Conservation (phyloP, 208 protist species). For the Leishmania tarentolae region DNA sequence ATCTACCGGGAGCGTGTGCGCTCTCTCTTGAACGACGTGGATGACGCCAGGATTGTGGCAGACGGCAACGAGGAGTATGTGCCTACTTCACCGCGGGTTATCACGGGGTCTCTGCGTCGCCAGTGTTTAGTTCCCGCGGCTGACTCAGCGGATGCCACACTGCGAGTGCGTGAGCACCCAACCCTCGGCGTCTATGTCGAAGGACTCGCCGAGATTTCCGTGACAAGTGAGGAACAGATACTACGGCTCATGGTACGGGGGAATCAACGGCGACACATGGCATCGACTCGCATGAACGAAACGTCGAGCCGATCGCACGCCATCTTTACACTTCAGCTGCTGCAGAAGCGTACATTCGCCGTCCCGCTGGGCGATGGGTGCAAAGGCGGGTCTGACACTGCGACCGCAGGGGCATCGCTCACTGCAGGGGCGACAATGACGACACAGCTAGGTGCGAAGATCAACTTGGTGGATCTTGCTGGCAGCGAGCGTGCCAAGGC, state of each 20-base stretch:
- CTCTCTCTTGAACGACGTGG: slow-evolving; percentile 59
- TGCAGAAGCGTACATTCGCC: slow-evolving; percentile 45
- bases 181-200: slow-evolving; percentile 82
- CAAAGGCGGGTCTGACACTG: not conserved
- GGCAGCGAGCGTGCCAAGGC: slow-evolving; percentile 89
- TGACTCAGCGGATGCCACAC: slow-evolving; percentile 26
- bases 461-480: slow-evolving; percentile 94
- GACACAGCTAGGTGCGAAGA: slow-evolving; percentile 65
- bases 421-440: slow-evolving; percentile 27
- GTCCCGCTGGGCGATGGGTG: not conserved
- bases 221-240: slow-evolving; percentile 59
- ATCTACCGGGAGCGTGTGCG: slow-evolving; percentile 92
- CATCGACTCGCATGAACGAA: slow-evolving; percentile 96
- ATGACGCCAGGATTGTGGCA: slow-evolving; percentile 9
- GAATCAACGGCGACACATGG: slow-evolving; percentile 76
- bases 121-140: not conserved
- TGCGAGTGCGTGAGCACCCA: slow-evolving; percentile 81
- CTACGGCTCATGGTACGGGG: slow-evolving; percentile 71
- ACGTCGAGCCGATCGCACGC: slow-evolving; percentile 95
- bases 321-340: slow-evolving; percentile 93
- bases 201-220: slow-evolving; percentile 65
- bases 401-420: not conserved
- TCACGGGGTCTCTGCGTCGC: slow-evolving; percentile 8
- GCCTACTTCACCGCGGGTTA: not conserved
- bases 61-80: not conserved